phyloP scores from a whole-genome alignment of 805 yeast genomes.

The Groenewaldozyma salmanticensis region DNA sequence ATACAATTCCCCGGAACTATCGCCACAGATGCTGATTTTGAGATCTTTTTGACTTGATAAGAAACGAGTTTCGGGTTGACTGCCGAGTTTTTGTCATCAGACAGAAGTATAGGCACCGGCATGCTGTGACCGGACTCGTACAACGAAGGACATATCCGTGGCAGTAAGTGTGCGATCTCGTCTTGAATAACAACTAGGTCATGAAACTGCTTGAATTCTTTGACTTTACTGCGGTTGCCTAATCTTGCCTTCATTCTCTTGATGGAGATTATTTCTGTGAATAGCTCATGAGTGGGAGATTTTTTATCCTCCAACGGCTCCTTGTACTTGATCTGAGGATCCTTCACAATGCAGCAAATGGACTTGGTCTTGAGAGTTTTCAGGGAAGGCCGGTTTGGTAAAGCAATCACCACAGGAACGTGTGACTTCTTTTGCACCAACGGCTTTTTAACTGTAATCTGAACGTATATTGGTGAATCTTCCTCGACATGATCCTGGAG shows the following conservation, averaged over 20 bases:
- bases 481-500: conserved; percentile 7
- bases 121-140: conserved; percentile 54
- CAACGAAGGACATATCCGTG: conserved; percentile 48
- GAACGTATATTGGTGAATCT: conserved; percentile 12
- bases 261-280: conserved; percentile 51
- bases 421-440: conserved; percentile 4
- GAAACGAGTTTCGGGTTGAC: conserved; percentile 56
- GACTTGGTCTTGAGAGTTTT: conserved; percentile 10
- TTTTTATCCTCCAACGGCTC: conserved; percentile 37
- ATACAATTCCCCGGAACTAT: conserved; percentile 56
- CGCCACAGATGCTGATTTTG: conserved; percentile 51
- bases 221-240: conserved; percentile 37
- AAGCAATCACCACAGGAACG: conserved; percentile 13
- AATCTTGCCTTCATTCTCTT: conserved; percentile 43
- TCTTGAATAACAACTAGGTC: conserved; percentile 65
- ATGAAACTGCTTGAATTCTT: conserved; percentile 34
- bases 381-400: conserved; percentile 15
- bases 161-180: conserved; percentile 51
- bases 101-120: conserved; percentile 45
- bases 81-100: conserved; percentile 23
- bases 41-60: conserved; percentile 55
- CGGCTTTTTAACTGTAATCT: conserved; percentile 8
- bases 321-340: conserved; percentile 53
- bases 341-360: conserved; percentile 51
- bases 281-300: conserved; percentile 49